These are phyloP conservation scores for Colletotrichum zoysiae DNA, from an alignment of 2,329 filamentous ascomycete genomes.

Conservation along the genomic window DNA sequence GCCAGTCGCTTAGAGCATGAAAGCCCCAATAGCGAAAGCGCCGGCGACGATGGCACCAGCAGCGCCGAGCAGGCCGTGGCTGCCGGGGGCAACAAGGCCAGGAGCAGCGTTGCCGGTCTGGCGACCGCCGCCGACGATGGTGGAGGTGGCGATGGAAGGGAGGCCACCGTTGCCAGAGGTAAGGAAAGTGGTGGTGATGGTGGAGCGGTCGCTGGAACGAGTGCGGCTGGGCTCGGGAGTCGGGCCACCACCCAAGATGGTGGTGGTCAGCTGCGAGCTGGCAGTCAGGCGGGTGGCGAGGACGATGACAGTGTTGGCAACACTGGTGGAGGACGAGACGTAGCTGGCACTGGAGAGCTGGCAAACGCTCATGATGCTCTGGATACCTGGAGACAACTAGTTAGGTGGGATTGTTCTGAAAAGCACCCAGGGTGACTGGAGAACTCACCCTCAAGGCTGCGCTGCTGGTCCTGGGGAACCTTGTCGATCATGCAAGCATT, in stretches of 20 bases:
- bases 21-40: constrained; percentile 37
- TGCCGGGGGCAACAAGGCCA: constrained; percentile 24
- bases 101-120: constrained; percentile 36
- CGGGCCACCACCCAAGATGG: constrained; percentile 44
- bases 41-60: constrained; percentile 34
- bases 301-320: constrained; percentile 49
- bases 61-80: constrained; percentile 36
- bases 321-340: constrained; percentile 42
- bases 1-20: constrained; percentile 37
- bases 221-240: constrained; percentile 12
- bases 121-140: constrained; percentile 29
- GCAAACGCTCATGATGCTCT: constrained; percentile 51
- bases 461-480: constrained; percentile 40
- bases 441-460: constrained; percentile 39
- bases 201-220: constrained; percentile 19
- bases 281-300: constrained; percentile 50
- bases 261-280: constrained; percentile 52
- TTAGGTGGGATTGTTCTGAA: neutral
- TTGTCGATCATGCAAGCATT: constrained; percentile 54
- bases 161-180: constrained; percentile 36
- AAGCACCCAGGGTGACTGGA: no score
- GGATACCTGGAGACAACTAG: constrained; percentile 48
- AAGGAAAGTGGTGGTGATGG: constrained; percentile 41
- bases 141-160: constrained; percentile 39
- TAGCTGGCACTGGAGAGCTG: constrained; percentile 51